A percentile compares a stretch with the other conserved stretches of the same genome.
These are phyloP conservation scores for Aspergillus phoenicis DNA, from an alignment of 2,329 filamentous ascomycete genomes.

Conservation along the genomic window DNA sequence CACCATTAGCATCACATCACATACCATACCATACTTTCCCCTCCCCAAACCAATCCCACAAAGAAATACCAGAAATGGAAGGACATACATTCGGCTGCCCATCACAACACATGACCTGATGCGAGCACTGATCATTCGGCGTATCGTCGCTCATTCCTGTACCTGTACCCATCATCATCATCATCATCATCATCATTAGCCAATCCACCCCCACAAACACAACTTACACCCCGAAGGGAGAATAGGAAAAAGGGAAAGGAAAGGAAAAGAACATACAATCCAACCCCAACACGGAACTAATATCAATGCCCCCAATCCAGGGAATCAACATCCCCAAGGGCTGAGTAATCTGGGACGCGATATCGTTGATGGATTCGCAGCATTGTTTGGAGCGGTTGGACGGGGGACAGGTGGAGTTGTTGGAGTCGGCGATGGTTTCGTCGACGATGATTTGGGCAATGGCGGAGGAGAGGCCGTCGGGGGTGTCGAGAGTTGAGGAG, in stretches of 20 bases:
- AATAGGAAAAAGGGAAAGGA: no score
- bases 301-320: constrained; percentile 19
- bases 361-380: constrained; percentile 26
- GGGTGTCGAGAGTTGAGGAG: background rate
- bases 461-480: background rate
- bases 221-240: background rate
- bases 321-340: constrained; percentile 27
- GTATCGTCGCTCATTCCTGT: constrained; percentile 20
- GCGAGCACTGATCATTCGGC: constrained; percentile 21
- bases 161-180: constrained; percentile 18
- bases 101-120: constrained; percentile 32
- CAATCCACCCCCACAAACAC: background rate
- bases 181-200: background rate
- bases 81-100: constrained; percentile 12
- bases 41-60: no score
- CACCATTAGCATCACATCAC: no score
- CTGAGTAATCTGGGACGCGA: constrained; percentile 19
- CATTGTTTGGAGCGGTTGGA: constrained; percentile 29
- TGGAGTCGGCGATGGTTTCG: background rate
- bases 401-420: constrained; percentile 23
- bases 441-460: background rate
- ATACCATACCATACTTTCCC: no score
- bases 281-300: constrained; percentile 26
- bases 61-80: background rate
- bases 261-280: constrained; percentile 26